phyloP scores from a whole-genome alignment of 148 eudicot species.

The Dysphania ambrosioides region DNA sequence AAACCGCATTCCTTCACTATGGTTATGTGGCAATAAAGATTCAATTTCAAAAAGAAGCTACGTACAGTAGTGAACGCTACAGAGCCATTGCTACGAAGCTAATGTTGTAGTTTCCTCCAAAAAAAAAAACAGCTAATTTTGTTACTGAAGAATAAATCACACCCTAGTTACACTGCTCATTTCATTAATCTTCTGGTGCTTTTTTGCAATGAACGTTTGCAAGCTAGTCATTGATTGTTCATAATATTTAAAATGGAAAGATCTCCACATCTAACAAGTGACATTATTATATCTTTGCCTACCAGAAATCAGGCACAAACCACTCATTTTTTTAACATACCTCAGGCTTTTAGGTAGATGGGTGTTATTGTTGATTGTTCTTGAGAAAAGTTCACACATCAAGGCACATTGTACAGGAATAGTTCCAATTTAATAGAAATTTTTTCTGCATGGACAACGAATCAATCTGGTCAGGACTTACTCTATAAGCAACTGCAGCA shows the following conservation, averaged over 20 bases:
- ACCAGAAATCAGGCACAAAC: neutral
- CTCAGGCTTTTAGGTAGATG: neutral
- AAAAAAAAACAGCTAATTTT: too few species aligned
- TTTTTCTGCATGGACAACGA: neutral
- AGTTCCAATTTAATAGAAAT: neutral
- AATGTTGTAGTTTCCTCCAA: too few species aligned
- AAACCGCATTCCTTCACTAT: neutral
- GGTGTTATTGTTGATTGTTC: neutral
- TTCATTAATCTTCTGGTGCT: neutral
- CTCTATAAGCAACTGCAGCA: slow-evolving; percentile 82
- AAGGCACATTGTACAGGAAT: neutral
- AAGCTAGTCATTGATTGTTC: too few species aligned
- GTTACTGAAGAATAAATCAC: neutral
- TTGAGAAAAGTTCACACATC: neutral
- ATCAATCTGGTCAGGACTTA: slow-evolving; percentile 23
- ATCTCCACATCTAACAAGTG: too few species aligned
- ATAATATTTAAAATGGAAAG: too few species aligned
- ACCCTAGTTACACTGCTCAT: neutral
- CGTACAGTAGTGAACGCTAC: too few species aligned
- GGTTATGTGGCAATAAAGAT: neutral
- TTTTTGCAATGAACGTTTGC: too few species aligned
- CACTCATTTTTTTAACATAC: neutral
- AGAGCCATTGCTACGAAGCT: too few species aligned
- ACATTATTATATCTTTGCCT: too few species aligned
- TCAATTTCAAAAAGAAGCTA: too few species aligned